Conservation (phyloP, 192 early-diverging fungal species). For the Backusella circina region DNA sequence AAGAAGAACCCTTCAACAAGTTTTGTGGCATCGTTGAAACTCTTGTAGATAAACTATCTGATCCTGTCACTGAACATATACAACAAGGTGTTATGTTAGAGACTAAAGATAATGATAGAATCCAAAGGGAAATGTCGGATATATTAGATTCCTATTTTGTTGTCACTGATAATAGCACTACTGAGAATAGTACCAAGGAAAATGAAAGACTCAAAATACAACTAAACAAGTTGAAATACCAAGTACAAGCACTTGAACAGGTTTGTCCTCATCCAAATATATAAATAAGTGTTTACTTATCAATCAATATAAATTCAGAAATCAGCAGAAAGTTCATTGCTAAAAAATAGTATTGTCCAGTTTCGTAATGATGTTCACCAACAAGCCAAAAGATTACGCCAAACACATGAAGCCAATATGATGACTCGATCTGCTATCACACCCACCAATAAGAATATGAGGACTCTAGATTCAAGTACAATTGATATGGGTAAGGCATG, state of each 20-base stretch:
- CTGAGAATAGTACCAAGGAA: background rate
- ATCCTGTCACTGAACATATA: conserved; percentile 52
- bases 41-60: conserved; percentile 64
- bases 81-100: background rate
- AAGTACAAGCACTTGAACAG: conserved; percentile 52
- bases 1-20: conserved; percentile 64
- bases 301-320: conserved; percentile 32
- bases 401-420: conserved; percentile 36
- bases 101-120: background rate
- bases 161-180: conserved; percentile 19
- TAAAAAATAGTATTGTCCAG: conserved; percentile 61
- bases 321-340: conserved; percentile 57
- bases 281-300: background rate
- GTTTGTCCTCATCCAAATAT: conserved; percentile 7
- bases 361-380: conserved; percentile 62
- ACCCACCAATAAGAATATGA: background rate
- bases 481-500: background rate
- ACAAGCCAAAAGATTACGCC: conserved; percentile 46
- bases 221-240: conserved; percentile 56
- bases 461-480: background rate
- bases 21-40: conserved; percentile 78
- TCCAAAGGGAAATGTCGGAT: conserved; percentile 22
- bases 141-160: conserved; percentile 57
- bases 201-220: conserved; percentile 38
- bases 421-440: background rate